Evolutionary conservation across 345 rosid species (phyloP), one percentile per base, ranked within the genome.

Genomic region (Rubroshorea leprosula): DNA sequence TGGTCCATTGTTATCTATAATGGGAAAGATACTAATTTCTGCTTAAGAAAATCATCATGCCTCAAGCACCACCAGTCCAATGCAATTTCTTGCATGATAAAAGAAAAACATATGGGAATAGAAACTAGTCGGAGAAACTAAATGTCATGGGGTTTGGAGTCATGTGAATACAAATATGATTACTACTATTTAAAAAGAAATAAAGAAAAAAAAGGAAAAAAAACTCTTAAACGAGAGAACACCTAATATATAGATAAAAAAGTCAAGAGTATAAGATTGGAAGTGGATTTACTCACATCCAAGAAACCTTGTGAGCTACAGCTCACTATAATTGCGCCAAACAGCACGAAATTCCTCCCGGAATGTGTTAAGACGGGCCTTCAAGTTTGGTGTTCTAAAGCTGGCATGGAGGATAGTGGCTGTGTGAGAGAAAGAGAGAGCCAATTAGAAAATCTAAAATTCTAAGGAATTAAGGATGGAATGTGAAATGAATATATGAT

Each of bases 311-410:
- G 35, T 13, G 29, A 67, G 54, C 84, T 89, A 93, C 75, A 93
- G 90, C 57, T 89, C 99, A 48, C 94, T 90, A 74, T 90, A 87
- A 79, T 90, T 87, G 68, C 95, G 95, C 99, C 99, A 93, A 48
- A 93, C 99, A 17, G 85, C 79, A 72, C 96, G 92, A 57, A 93
- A 93, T 64, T 93, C 99, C 74, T 93, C 97, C 5, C 97, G 80
- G 73, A 93, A 90, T 53, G 96, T 93, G 73, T 90, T 85, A 64
- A 93, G 80, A 38, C 97, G 96, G 43, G 99, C 96, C 72, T 93
- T 93, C 79, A 93, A 71, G 73, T 93, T 93, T 12, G 99, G 96
- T 54, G 99, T 90, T 72, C 97, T 82, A 68, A 85, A 83, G 70
- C 84, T 93, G 57, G 99, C 99, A 71, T 93, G 99, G 57, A 87